Evolutionary conservation across 768 basidiomycete species (phyloP), one percentile per base, ranked within the genome.

Genomic region (Leccinum pellstonianum): DNA sequence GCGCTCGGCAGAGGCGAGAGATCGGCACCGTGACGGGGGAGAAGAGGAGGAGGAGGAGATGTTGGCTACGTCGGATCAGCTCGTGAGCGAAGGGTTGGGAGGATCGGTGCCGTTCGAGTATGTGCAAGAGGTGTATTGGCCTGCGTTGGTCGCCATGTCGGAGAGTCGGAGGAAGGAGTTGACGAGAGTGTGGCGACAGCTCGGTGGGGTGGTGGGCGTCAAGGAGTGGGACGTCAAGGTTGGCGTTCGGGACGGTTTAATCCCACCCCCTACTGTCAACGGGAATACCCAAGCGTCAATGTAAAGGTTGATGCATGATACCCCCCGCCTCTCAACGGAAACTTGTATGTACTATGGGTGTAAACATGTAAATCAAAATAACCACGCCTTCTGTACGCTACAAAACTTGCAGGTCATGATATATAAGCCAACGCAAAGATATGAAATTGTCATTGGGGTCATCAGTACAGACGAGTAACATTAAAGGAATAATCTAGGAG

Each of bases 221-320:
- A 86, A 82, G 68, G 93, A 96, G 68, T 91, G 86, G 83, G 87
- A 90, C n/a, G 86, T 89, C 65, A 93, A 92, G 70, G 50, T 71
- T 41, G 58, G 62, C 7, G 58, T 65, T 19, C 64, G 64, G 17
- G 71, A 71, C 51, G 65, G 59, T 25, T 25, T 49, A 3, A 15
- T 21, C 4, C 12, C 7, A 25, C 48, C 48, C 23, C 12, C 23
- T n/a, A 23, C 2, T 7, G 25, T 49, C 23, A 25, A 49, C 14
- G 48, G 48, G 23, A 25, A 21, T 49, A 43, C 43, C 43, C 43
- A 43, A 19, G 43, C 10, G 6, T 43, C 43, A 19, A 43, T 19
- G n/a, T 43, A 43, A 10, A 43, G 41, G n/a, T 27, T 27, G 27
- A 27, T 38, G 10, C 10, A 37, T 38, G 37, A n/a, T 19, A n/a